These are phyloP conservation scores for Lactarius hatsudake DNA, from an alignment of 768 basidiomycete genomes.

Conservation along the genomic window DNA sequence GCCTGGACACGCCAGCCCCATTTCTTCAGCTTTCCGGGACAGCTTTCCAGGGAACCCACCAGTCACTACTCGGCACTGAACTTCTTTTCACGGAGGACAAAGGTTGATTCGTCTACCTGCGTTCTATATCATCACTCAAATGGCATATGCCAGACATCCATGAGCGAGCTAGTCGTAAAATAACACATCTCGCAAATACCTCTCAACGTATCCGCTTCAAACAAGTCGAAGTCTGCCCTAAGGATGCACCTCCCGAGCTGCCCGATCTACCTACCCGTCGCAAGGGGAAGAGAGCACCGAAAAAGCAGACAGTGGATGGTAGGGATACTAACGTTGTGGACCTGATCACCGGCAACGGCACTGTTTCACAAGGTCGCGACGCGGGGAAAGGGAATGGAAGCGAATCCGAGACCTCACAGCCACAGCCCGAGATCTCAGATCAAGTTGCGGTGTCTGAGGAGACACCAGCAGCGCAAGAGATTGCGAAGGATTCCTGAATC, in stretches of 20 bases:
- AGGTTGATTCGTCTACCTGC: constrained; percentile 37
- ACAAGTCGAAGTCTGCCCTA: constrained; percentile 58
- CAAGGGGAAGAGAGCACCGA: constrained; percentile 11
- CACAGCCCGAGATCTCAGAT: background rate
- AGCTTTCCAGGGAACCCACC: constrained; percentile 67
- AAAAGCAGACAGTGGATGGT: constrained; percentile 1
- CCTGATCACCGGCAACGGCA: constrained; percentile 13
- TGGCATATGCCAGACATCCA: constrained; percentile 37
- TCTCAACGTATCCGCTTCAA: constrained; percentile 71
- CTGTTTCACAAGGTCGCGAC: background rate
- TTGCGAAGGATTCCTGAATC: background rate
- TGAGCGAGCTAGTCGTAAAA: constrained; percentile 48
- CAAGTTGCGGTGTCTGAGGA: background rate
- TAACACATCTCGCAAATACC: constrained; percentile 58
- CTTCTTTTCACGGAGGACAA: constrained; percentile 70
- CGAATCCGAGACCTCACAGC: background rate
- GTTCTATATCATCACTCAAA: background rate
- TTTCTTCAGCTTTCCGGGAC: constrained; percentile 76
- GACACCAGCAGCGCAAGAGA: background rate
- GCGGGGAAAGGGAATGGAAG: constrained; percentile 3
- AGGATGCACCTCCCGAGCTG: constrained; percentile 25
- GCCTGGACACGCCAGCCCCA: constrained; percentile 72
- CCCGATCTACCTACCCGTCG: background rate
- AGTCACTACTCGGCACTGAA: constrained; percentile 69
- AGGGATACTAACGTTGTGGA: constrained; percentile 8